Base-by-base conservation (phyloP, 805 yeast genomes). In the Wickerhamiella vanderwaltii region DNA sequence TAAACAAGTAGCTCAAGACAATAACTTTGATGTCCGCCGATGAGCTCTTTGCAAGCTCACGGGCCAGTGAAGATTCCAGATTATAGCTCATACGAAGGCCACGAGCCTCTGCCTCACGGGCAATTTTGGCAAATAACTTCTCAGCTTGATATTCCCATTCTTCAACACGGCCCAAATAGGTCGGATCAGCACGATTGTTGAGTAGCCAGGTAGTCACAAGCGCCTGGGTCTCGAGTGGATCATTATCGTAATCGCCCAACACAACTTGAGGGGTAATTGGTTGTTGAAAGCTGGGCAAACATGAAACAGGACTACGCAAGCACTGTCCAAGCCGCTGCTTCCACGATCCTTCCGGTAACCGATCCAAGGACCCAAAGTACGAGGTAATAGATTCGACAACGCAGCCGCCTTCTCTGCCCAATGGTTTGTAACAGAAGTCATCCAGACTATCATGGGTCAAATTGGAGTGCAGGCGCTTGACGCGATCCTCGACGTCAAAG, bases 221-320 rank as follows among this genome's bases (percentile, higher is more conserved):
- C 0, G 97, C 94, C 28, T 68, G 64, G 0, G 95, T 68, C 0
- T 72, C 58, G 18, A 80, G 57, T 4, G 44, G 39, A 16, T 44
- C 39, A 4, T 43, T 41, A 9, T 48, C 44, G 40, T 56, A 58
- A 0, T 75, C 76, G 13, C 88, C 87, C 59, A 88, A 83, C 3
- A 88, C 57, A 15, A 85, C 50, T 41, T 77, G 73, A 20, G 75
- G 72, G 50, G 77, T 79, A 47, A 88, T 64, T 0, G 97, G 97
- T 57, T 86, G 96, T 54, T 84, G 94, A 60, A 87, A 88, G 0
- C 77, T 61, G 0, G 98, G 97, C 29, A 88, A 63, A 56, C 98
- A 88, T 48, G 73, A 78, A 1, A 88, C 96, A 0, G 97, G 97
- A 1, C 84, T 73, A 15, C 69, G 65, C 0, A 91, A 69, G 56